Evolutionary conservation across 306 rosid species (phyloP).

Genomic region (Prinsepia uniflora): DNA sequence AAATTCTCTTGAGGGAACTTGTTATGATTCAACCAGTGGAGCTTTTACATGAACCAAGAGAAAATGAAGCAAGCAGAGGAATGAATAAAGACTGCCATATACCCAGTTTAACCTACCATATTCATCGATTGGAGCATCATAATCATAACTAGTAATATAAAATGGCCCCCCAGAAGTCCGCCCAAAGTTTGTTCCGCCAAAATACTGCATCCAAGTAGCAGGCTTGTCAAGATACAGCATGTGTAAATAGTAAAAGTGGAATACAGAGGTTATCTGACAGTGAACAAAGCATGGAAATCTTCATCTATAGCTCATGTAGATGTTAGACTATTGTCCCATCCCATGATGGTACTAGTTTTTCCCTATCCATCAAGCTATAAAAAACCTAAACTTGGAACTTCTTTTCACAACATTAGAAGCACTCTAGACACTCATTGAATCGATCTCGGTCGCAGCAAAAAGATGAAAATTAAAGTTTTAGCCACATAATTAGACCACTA

Average conservation of each 20-base stretch:
- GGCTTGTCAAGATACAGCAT: slow-evolving; percentile 32
- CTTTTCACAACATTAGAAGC: neutral
- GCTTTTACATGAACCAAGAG: neutral
- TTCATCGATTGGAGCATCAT: slow-evolving; percentile 97
- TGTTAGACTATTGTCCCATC: neutral
- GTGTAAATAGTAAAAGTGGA: slow-evolving; percentile 6
- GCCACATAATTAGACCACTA: neutral
- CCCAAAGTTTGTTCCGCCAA: slow-evolving; percentile 97
- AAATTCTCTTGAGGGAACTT: neutral
- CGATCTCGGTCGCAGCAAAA: neutral
- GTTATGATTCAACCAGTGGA: neutral
- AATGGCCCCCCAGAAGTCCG: slow-evolving; percentile 96
- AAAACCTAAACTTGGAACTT: neutral
- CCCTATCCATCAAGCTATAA: neutral
- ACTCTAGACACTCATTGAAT: neutral
- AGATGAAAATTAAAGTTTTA: neutral
- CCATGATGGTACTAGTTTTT: neutral
- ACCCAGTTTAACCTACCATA: slow-evolving; percentile 56
- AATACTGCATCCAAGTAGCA: slow-evolving; percentile 58
- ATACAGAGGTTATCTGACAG: slow-evolving; percentile 14
- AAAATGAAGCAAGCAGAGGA: slow-evolving; percentile 3
- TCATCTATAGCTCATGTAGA: neutral
- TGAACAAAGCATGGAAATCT: neutral
- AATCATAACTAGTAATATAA: slow-evolving; percentile 93
- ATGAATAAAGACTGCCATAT: slow-evolving; percentile 13